Base-by-base conservation (phyloP, 75 land plant species). In the Selaginella moellendorffii region DNA sequence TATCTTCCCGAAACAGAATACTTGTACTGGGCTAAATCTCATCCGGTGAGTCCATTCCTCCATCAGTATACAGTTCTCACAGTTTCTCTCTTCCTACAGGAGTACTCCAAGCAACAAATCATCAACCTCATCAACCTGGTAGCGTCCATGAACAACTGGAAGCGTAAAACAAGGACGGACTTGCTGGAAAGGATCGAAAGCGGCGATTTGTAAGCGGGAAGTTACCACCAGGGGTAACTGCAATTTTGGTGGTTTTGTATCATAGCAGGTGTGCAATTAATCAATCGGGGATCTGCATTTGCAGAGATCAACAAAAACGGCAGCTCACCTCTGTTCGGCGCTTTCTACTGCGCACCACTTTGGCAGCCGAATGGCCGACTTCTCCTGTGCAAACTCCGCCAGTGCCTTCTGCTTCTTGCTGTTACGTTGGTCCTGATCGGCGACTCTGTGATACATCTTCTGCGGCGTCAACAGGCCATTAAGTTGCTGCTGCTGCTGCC, bases 1-100 rank as follows among this genome's bases (percentile, higher is more conserved):
- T 93, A 93, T 65, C 87, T 93, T 29, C 98, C 98, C 22, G 98
- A 93, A 71, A 93, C 98, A 0, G 98, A 93, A 65, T 93, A 75
- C 69, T 81, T 93, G 9, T 84, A 93, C 76, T 93, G 96, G 96
- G 89, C 85, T 30, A 81, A 82, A 24, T 70, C 83, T 68, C 98
- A 93, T 72, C 98, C 98, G 27, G 98, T 93, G 82, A 69, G 90
- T 63, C 24, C 23, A n/a, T n/a, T n/a, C n/a, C n/a, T n/a, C n/a
- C n/a, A n/a, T n/a, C n/a, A n/a, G n/a, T n/a, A n/a, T n/a, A n/a
- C n/a, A 36, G 5, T 36, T 36, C 46, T 36, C 46, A n/a, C n/a
- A n/a, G n/a, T n/a, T n/a, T n/a, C n/a, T n/a, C n/a, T n/a, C n/a
- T n/a, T n/a, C n/a, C n/a, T n/a, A n/a, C n/a, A 93, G 98, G 98